A percentile compares a stretch with the other conserved stretches of the same genome.
These are phyloP conservation scores for Linum lewisii DNA, from an alignment of 345 rosid genomes.

Conservation along the genomic window DNA sequence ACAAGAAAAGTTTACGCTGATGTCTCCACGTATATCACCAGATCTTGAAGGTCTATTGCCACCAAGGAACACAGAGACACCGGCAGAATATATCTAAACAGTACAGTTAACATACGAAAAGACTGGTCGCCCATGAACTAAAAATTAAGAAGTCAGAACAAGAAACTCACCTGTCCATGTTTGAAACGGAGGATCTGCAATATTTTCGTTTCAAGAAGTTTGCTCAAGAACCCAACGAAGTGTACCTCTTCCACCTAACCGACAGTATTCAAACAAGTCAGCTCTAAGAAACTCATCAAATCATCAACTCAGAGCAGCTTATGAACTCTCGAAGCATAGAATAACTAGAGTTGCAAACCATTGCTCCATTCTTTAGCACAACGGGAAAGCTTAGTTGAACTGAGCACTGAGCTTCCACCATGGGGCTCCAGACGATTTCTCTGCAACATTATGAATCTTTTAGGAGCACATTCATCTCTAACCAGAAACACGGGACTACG, in stretches of 20 bases:
- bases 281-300: not conserved
- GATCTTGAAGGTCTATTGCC: conserved; percentile 86
- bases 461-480: conserved; percentile 10
- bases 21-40: conserved; percentile 78
- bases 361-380: conserved; percentile 64
- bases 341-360: conserved; percentile 38
- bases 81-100: conserved; percentile 68
- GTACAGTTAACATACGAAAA: conserved; percentile 12
- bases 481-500: not conserved
- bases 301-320: not conserved
- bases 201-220: conserved; percentile 79
- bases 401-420: conserved; percentile 89
- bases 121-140: conserved; percentile 11
- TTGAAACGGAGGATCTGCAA: conserved; percentile 80
- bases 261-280: conserved; percentile 9
- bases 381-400: conserved; percentile 92
- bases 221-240: conserved; percentile 58
- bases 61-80: conserved; percentile 75
- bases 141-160: conserved; percentile 4
- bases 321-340: conserved; percentile 5
- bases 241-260: conserved; percentile 76
- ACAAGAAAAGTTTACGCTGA: conserved; percentile 76
- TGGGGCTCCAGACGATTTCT: conserved; percentile 75
- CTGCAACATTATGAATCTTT: conserved; percentile 32
- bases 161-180: conserved; percentile 67